These are phyloP conservation scores for Ilyonectria robusta DNA, from an alignment of 2,329 filamentous ascomycete species.

Conservation along the genomic window DNA sequence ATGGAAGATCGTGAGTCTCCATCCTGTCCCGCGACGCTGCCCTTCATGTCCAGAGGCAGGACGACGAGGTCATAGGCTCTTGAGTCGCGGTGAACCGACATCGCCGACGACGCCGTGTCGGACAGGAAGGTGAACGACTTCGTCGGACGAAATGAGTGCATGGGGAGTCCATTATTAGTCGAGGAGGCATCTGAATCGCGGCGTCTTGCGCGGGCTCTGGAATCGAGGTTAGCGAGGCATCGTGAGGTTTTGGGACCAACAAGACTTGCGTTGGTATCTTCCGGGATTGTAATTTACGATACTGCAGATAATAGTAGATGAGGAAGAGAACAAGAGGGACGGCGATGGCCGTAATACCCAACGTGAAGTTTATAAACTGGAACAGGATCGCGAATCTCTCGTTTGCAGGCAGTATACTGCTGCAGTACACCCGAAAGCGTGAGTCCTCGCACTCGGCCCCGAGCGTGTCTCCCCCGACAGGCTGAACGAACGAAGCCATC, in stretches of 20 bases:
- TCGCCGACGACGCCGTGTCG: conserved; percentile 6
- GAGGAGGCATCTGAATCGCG: background rate
- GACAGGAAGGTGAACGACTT: conserved; percentile 27
- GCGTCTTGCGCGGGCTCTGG: background rate
- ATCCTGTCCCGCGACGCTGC: conserved; percentile 21
- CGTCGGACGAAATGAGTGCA: conserved; percentile 27
- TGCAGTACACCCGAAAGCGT: conserved; percentile 25
- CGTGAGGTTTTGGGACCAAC: background rate
- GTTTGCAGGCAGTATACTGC: conserved; percentile 13
- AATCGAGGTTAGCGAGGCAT: background rate
- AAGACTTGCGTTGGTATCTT: conserved; percentile 4
- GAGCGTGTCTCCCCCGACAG: conserved; percentile 19
- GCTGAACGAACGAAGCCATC: conserved; percentile 32
- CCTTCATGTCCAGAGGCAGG: conserved; percentile 26
- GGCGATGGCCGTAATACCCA: conserved; percentile 16
- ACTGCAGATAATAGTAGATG: conserved; percentile 1
- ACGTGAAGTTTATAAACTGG: conserved; percentile 21
- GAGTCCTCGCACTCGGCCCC: conserved; percentile 12
- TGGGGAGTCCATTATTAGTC: conserved; percentile 6
- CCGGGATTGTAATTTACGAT: background rate
- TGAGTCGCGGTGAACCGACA: conserved; percentile 16
- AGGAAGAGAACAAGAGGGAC: conserved; percentile 23
- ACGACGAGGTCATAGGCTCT: conserved; percentile 29
- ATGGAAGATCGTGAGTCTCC: conserved; percentile 26
- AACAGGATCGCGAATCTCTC: conserved; percentile 11